Evolutionary conservation across 2,329 filamentous ascomycete species (phyloP), one percentile per base, ranked within the genome.

Genomic region (Grosmannia penicillata): DNA sequence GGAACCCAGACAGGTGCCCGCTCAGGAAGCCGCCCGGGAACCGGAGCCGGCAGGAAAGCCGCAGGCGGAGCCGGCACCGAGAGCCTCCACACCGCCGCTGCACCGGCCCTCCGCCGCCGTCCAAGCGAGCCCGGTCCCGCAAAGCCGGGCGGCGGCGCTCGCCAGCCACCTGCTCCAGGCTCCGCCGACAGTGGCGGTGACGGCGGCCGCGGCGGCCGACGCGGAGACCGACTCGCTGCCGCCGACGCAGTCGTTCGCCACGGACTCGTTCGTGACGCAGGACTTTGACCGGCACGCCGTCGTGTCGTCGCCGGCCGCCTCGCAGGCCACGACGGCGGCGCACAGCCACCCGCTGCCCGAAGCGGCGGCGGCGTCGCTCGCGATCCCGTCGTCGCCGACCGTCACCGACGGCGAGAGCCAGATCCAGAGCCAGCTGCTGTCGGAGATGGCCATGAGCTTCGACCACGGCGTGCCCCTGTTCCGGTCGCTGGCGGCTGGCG

Each of bases 401-500:
- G 38, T 33, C 18, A 29, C 25, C 8, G 45, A 47, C 19, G 25
- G 36, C 2, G 44, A 44, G 27, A 37, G 44, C 6, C 42, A 47
- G 31, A 36, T 47, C 9, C 42, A 47, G 37, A 46, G 45, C 28
- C 45, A 47, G 40, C 26, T 47, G 8, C 19, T 46, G 27, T 42
- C 44, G 14, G 45, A 47, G 28, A 39, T 47, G 39, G 43, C 39
- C 1, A 44, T 47, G 40, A 44, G 42, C 30, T 41, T 44, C 7
- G 42, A 47, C 24, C 10, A 40, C 15, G 15, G 28, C 18, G 8
- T 15, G 22, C n/a, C n/a, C n/a, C n/a, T n/a, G n/a, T n/a, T n/a
- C n/a, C n/a, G n/a, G n/a, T n/a, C n/a, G n/a, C n/a, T n/a, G n/a
- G n/a, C n/a, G 5, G 10, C 25, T 29, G 7, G 2, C 30, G 11